Evolutionary conservation across 2,329 filamentous ascomycete species (phyloP).

Genomic region (Aspergillus fijiensis): DNA sequence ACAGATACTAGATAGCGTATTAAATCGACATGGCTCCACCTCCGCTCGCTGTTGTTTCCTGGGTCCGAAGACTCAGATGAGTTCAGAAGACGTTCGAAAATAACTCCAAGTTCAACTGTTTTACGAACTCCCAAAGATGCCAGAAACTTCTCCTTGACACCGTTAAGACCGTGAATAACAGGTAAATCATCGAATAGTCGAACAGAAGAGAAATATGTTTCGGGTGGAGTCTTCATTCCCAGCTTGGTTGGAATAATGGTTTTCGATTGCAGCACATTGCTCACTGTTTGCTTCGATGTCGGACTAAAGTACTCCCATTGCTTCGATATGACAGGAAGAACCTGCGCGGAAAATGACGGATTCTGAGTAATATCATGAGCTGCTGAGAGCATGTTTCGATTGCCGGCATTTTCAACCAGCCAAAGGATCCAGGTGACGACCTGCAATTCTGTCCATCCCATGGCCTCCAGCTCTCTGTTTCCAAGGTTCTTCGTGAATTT

Average conservation of each 20-base stretch:
- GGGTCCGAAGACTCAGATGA: conserved; percentile 50
- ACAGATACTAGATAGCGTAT: conserved; percentile 94
- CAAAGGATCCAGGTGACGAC: conserved; percentile 83
- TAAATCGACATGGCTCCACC: conserved; percentile 91
- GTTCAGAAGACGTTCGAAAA: conserved; percentile 81
- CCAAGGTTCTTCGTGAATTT: conserved; percentile 73
- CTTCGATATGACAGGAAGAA: conserved; percentile 80
- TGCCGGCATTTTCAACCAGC: conserved; percentile 66
- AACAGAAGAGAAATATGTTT: conserved; percentile 91
- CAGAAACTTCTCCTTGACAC: conserved; percentile 88
- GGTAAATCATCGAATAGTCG: conserved; percentile 93
- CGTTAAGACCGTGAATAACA: conserved; percentile 70
- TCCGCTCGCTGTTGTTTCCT: conserved; percentile 49
- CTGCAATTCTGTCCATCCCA: conserved; percentile 84
- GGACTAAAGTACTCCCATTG: conserved; percentile 79
- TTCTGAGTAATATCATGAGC: conserved; percentile 71
- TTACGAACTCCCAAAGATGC: conserved; percentile 83
- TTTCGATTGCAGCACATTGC: conserved; percentile 63
- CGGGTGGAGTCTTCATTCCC: conserved; percentile 80
- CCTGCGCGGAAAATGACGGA: conserved; percentile 70
- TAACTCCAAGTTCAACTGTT: conserved; percentile 89
- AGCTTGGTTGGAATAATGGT: conserved; percentile 85
- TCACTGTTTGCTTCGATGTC: conserved; percentile 64
- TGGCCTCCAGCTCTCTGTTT: conserved; percentile 67
- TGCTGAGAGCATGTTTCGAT: conserved; percentile 55